Evolutionary conservation across 1,284 basidiomycete species (phyloP).

Genomic region (Moesziomyces aphidis): DNA sequence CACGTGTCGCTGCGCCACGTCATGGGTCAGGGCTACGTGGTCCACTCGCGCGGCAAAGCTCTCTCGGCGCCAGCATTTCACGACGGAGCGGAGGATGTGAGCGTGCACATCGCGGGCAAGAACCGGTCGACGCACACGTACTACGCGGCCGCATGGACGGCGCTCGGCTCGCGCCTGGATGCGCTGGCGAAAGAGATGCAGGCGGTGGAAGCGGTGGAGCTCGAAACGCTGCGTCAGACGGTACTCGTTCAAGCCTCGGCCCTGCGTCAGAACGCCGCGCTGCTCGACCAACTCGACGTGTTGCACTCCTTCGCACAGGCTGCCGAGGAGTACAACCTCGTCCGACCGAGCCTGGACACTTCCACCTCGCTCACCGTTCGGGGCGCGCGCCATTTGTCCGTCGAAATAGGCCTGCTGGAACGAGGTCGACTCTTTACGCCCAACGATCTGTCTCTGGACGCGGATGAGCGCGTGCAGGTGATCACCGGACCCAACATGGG

Average conservation of each 20-base stretch:
- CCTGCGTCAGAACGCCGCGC: conserved; percentile 78
- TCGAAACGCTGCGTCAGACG: conserved; percentile 54
- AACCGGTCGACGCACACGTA: conserved; percentile 57
- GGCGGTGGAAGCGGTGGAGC: conserved; percentile 42
- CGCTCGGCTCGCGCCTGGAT: conserved; percentile 47
- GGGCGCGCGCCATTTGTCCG: conserved; percentile 89
- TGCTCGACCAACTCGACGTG: conserved; percentile 91
- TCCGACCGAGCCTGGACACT: conserved; percentile 78
- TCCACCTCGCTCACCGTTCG: conserved; percentile 73
- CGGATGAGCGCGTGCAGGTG: conserved; percentile 72
- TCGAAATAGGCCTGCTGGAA: conserved; percentile 85
- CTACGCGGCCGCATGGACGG: conserved; percentile 53
- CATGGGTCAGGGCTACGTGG: conserved; percentile 63
- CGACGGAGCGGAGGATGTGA: conserved; percentile 3
- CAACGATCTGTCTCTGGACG: conserved; percentile 74
- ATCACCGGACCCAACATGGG: conserved; percentile 97
- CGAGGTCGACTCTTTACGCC: conserved; percentile 70
- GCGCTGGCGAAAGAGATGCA: conserved; percentile 41
- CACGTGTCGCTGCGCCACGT: conserved; percentile 52
- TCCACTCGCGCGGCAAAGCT: conserved; percentile 53
- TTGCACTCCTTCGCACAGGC: conserved; percentile 83
- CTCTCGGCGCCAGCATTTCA: neutral
- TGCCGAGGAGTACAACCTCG: conserved; percentile 82
- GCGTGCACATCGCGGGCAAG: conserved; percentile 53
- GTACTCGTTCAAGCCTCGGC: conserved; percentile 27